Conservation (phyloP, 306 rosid species). For the Lathyrus oleraceus region DNA sequence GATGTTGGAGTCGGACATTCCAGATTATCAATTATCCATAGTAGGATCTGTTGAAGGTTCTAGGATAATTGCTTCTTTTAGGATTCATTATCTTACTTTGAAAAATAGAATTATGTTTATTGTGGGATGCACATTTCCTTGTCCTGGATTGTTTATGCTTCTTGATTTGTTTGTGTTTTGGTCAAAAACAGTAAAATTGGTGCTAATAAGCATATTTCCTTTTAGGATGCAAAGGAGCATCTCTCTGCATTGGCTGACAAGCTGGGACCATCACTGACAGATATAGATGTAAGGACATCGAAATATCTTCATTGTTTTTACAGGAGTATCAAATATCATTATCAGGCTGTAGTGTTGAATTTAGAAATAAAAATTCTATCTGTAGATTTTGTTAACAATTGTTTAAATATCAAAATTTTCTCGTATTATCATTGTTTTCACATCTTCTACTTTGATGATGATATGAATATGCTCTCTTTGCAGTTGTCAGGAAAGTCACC, state of each 20-base stretch:
- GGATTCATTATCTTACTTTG: conserved; percentile 12
- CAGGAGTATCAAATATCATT: conserved; percentile 32
- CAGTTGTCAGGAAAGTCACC: conserved; percentile 87
- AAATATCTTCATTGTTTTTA: not conserved
- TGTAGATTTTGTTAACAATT: conserved; percentile 1
- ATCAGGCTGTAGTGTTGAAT: conserved; percentile 14
- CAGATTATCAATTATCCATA: not conserved
- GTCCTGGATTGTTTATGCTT: conserved; percentile 27
- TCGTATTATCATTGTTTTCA: conserved; percentile 21
- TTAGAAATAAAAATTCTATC: conserved; percentile 17
- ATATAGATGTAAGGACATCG: conserved; percentile 73
- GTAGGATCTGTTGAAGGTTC: conserved; percentile 16
- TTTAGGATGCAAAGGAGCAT: conserved; percentile 98
- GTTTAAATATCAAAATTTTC: conserved; percentile 20
- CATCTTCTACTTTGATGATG: conserved; percentile 32
- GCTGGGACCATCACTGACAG: conserved; percentile 88
- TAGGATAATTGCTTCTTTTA: conserved; percentile 15
- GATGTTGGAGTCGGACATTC: conserved; percentile 5
- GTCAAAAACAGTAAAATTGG: conserved; percentile 31
- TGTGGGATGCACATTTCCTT: conserved; percentile 22
- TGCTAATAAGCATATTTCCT: conserved; percentile 39
- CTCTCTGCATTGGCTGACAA: conserved; percentile 93
- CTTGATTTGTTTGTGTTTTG: conserved; percentile 25
- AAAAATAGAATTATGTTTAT: conserved; percentile 8
- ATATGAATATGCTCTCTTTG: conserved; percentile 37